Conservation (phyloP, 169 alveolate species). For the Amoebophrya sp. region DNA sequence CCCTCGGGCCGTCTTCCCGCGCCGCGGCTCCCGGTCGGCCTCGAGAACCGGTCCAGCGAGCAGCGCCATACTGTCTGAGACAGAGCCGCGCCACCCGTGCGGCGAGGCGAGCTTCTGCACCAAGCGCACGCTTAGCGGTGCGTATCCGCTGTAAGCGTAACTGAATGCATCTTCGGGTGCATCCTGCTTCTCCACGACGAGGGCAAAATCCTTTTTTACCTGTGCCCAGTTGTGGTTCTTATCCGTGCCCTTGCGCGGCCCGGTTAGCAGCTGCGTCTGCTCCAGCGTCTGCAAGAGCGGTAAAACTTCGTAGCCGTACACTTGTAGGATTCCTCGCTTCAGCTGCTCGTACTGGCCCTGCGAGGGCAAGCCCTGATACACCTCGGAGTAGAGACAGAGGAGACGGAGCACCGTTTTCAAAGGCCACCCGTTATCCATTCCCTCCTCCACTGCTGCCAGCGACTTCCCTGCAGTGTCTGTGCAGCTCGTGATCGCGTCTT, state of each 20-base stretch:
- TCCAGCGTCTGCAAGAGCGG: background rate
- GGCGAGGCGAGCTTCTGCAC: slow-evolving; percentile 55
- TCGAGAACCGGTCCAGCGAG: background rate
- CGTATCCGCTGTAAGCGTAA: slow-evolving; percentile 62
- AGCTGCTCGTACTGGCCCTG: background rate
- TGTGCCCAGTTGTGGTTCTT: background rate
- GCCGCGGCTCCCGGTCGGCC: background rate
- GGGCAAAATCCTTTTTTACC: background rate
- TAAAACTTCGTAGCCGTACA: background rate
- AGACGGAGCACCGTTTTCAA: background rate
- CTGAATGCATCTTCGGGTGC: slow-evolving; percentile 24
- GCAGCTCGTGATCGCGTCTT: background rate
- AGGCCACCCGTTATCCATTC: background rate
- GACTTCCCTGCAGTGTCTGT: background rate
- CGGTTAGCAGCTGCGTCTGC: background rate
- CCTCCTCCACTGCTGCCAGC: background rate
- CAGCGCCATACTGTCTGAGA: background rate
- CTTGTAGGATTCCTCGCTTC: background rate
- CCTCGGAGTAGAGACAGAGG: background rate
- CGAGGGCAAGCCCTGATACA: background rate
- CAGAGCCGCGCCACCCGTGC: background rate
- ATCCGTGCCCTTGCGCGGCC: background rate
- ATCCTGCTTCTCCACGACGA: background rate
- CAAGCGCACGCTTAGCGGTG: slow-evolving; percentile 61
- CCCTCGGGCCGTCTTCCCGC: too few relatives aligned